A percentile compares a stretch with the other conserved stretches of the same genome.
These are phyloP conservation scores for Anethum foeniculum DNA, from an alignment of 140 eudicot genomes.

Conservation along the genomic window DNA sequence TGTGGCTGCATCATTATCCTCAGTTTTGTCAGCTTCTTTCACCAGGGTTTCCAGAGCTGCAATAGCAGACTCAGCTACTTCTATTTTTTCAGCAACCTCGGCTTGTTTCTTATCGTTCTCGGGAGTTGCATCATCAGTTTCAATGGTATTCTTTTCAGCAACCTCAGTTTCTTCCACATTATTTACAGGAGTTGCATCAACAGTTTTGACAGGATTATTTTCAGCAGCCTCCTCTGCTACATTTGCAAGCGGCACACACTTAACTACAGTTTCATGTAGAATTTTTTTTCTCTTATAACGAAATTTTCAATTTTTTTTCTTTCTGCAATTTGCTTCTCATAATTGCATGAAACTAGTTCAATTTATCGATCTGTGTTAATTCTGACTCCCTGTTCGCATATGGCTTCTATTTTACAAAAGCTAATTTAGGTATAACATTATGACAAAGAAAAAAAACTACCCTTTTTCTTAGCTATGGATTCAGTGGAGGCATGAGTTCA, in stretches of 20 bases:
- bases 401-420: not conserved
- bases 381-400: not conserved
- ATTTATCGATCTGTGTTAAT: not conserved
- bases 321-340: not conserved
- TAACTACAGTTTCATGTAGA: not conserved
- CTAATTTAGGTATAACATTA: not conserved
- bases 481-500: not conserved
- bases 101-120: not conserved
- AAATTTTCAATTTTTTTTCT: not conserved
- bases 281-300: not conserved
- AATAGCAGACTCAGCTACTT: not conserved
- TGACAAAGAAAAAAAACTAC: not conserved
- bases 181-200: not conserved
- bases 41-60: not conserved
- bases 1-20: not conserved
- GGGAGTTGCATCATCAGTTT: not conserved
- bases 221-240: not conserved
- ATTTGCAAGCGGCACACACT: not conserved
- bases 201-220: not conserved
- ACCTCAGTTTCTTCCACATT: not conserved
- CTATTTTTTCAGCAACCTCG: not conserved
- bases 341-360: not conserved
- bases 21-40: slow-evolving; percentile 1
- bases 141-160: not conserved
- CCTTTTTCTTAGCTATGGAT: not conserved